These are phyloP conservation scores for Trichophyton mentagrophytes DNA, from an alignment of 2,329 filamentous ascomycete genomes.

Conservation along the genomic window DNA sequence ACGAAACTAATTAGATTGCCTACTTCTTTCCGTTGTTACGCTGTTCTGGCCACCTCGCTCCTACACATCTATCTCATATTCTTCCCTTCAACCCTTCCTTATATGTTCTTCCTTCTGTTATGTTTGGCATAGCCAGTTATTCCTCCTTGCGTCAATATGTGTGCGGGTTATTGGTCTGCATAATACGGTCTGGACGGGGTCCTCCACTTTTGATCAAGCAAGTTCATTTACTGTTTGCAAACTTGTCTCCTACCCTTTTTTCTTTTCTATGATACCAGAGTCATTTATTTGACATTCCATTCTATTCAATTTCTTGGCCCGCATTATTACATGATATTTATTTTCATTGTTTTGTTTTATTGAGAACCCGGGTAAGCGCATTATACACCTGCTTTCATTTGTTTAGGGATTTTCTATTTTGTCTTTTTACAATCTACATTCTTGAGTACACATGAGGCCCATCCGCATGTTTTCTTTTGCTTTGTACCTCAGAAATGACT, in stretches of 20 bases:
- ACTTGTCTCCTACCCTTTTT: not conserved
- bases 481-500: not conserved
- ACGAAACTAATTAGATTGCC: not conserved
- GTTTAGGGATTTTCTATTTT: not conserved
- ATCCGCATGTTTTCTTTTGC: not conserved
- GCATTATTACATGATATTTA: not conserved
- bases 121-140: not conserved
- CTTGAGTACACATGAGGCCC: not conserved
- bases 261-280: slow-evolving; percentile 10
- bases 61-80: not conserved
- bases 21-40: not conserved
- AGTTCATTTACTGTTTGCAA: not conserved
- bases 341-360: not conserved
- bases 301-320: not conserved
- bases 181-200: slow-evolving; percentile 1
- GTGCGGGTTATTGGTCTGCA: not conserved
- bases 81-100: slow-evolving; percentile 1
- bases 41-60: not conserved
- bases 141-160: not conserved
- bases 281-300: not conserved
- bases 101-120: slow-evolving; percentile 1
- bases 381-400: not conserved
- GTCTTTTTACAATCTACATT: not conserved
- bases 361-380: not conserved
- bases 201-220: not conserved